A percentile compares a stretch with the other conserved stretches of the same genome.
Conservation (phyloP, 148 eudicot species). For the Agrostemma githago region DNA sequence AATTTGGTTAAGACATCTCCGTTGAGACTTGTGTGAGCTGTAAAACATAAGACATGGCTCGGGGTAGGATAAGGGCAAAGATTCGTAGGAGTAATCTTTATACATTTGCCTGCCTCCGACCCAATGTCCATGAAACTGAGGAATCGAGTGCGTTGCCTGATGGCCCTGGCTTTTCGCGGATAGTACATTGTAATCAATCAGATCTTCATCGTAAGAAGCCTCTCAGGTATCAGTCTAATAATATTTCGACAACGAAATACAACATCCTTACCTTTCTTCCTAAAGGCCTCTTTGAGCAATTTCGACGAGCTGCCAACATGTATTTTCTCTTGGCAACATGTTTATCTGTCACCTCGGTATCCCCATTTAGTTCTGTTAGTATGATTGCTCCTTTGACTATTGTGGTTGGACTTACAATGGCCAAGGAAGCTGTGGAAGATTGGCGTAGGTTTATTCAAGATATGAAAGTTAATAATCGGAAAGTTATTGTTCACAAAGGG, state of each 20-base stretch:
- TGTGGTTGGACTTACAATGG: slow-evolving; percentile 95
- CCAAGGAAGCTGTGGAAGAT: slow-evolving; percentile 88
- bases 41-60: slow-evolving; percentile 39
- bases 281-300: slow-evolving; percentile 87
- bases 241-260: slow-evolving; percentile 88
- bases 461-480: slow-evolving; percentile 67
- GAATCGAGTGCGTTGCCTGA: slow-evolving; percentile 45
- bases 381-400: slow-evolving; percentile 87
- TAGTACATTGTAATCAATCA: slow-evolving; percentile 73
- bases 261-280: slow-evolving; percentile 68
- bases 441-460: slow-evolving; percentile 89
- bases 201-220: slow-evolving; percentile 55
- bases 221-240: slow-evolving; percentile 56
- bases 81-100: slow-evolving; percentile 61
- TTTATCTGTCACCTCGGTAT: slow-evolving; percentile 60
- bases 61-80: slow-evolving; percentile 71
- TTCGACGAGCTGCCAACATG: slow-evolving; percentile 88
- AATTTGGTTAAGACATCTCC: slow-evolving; percentile 24
- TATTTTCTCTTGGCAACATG: slow-evolving; percentile 76
- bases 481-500: slow-evolving; percentile 59
- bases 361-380: slow-evolving; percentile 75
- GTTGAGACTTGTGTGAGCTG: slow-evolving; percentile 24
- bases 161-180: slow-evolving; percentile 68
- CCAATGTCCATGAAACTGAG: slow-evolving; percentile 23
- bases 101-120: slow-evolving; percentile 58